Conservation (phyloP, 345 rosid species). For the Hibiscus trionum region DNA sequence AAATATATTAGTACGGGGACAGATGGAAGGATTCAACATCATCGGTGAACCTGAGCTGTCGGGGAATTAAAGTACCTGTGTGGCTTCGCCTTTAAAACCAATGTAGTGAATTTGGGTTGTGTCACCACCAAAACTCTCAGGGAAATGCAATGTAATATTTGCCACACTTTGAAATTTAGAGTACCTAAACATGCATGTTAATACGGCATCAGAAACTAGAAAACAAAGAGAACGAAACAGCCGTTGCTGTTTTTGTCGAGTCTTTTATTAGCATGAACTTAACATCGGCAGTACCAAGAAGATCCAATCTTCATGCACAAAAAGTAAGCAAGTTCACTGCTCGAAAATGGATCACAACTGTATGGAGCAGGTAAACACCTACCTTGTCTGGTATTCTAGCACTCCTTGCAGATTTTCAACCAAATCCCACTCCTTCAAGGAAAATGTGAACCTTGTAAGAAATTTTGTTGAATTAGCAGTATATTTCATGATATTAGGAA, state of each 20-base stretch:
- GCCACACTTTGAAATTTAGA: constrained; percentile 85
- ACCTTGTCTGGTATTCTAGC: constrained; percentile 95
- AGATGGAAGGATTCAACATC: neutral
- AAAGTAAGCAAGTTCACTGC: neutral
- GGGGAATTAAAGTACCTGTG: constrained; percentile 49
- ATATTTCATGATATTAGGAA: constrained; percentile 1
- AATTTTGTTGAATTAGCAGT: neutral
- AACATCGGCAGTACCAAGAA: neutral
- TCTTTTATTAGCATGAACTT: constrained; percentile 3
- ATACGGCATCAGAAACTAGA: neutral
- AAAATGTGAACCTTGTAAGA: constrained; percentile 6
- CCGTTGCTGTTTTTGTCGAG: neutral
- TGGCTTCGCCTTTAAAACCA: constrained; percentile 97
- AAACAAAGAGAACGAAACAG: neutral
- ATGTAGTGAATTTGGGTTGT: constrained; percentile 72
- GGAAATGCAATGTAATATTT: constrained; percentile 85
- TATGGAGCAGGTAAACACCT: constrained; percentile 1
- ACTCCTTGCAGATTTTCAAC: constrained; percentile 81
- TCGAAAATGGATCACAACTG: constrained; percentile 1
- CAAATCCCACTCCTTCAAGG: constrained; percentile 85
- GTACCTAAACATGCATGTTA: constrained; percentile 37
- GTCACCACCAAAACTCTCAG: constrained; percentile 81
- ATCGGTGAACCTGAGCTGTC: constrained; percentile 9
- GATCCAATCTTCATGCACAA: neutral
- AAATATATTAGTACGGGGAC: constrained; percentile 1